phyloP scores from a whole-genome alignment of 768 basidiomycete species.

The Scleroderma citrinum region DNA sequence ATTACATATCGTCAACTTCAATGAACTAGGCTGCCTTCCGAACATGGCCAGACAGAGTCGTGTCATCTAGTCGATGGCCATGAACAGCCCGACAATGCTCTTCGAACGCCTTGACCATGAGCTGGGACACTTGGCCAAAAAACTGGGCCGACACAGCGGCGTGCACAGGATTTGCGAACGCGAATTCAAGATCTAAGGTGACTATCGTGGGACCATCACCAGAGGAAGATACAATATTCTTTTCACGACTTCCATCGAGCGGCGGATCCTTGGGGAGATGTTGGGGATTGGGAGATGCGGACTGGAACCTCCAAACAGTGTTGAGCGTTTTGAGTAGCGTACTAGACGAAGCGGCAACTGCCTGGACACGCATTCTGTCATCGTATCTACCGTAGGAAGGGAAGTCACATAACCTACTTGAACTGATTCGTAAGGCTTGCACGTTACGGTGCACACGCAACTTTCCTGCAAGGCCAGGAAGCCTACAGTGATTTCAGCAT shows the following conservation, averaged over 20 bases:
- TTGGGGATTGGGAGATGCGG: conserved; percentile 40
- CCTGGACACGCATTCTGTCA: conserved; percentile 36
- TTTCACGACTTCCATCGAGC: background rate
- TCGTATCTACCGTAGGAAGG: conserved; percentile 1
- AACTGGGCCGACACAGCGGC: conserved; percentile 78
- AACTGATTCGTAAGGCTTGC: conserved; percentile 72
- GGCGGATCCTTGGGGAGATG: conserved; percentile 25
- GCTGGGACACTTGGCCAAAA: conserved; percentile 78
- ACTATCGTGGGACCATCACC: conserved; percentile 63
- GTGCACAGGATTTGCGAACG: conserved; percentile 84
- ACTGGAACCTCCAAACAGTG: conserved; percentile 71
- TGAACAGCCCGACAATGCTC: conserved; percentile 72
- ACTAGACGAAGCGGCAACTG: conserved; percentile 63
- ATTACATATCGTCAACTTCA: no score
- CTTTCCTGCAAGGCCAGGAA: conserved; percentile 85
- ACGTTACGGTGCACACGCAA: conserved; percentile 82
- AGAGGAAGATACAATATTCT: background rate
- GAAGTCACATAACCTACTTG: conserved; percentile 44
- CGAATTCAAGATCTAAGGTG: conserved; percentile 77
- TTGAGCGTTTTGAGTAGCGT: conserved; percentile 67
- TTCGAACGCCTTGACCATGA: conserved; percentile 94
- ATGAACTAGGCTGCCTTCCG: no score
- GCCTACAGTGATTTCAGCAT: conserved; percentile 83
- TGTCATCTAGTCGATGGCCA: conserved; percentile 34
- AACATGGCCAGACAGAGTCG: background rate